A percentile compares a stretch with the other conserved stretches of the same genome.
These are phyloP conservation scores for Rosa hybrid DNA, from an alignment of 331 rosid genomes.

Conservation along the genomic window DNA sequence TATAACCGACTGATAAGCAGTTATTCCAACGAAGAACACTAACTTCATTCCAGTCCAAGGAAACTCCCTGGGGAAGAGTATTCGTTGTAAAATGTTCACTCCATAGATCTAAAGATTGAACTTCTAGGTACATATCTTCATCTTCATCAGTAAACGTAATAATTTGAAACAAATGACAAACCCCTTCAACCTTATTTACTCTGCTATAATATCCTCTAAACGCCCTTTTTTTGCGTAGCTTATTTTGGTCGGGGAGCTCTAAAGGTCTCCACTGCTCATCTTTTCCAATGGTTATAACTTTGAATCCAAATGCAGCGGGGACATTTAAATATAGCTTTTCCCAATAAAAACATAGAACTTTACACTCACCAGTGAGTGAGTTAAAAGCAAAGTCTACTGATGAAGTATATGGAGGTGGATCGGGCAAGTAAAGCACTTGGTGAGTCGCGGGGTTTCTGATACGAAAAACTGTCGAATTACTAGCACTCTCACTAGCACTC, in stretches of 20 bases:
- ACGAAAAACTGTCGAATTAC: neutral
- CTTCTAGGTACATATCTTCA: neutral
- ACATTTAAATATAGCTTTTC: neutral
- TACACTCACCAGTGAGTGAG: neutral
- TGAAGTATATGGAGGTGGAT: neutral
- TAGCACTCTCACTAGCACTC: neutral
- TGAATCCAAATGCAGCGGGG: neutral
- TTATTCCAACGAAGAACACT: neutral
- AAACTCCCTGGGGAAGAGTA: neutral
- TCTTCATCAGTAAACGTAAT: neutral
- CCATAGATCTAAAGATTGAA: neutral
- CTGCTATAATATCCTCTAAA: neutral
- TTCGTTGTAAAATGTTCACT: neutral
- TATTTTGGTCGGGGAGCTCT: neutral
- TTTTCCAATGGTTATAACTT: neutral
- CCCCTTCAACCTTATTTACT: neutral
- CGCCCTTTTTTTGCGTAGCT: neutral
- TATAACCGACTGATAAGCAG: neutral
- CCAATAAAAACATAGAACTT: neutral
- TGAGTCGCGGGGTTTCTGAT: constrained; percentile 14
- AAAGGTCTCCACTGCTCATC: constrained; percentile 13
- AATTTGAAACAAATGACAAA: neutral
- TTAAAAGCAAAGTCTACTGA: neutral
- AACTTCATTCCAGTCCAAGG: neutral
- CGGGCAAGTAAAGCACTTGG: constrained; percentile 11